These are phyloP conservation scores for Jacaranda copaia DNA, from an alignment of 257 asterid genomes.

Conservation along the genomic window DNA sequence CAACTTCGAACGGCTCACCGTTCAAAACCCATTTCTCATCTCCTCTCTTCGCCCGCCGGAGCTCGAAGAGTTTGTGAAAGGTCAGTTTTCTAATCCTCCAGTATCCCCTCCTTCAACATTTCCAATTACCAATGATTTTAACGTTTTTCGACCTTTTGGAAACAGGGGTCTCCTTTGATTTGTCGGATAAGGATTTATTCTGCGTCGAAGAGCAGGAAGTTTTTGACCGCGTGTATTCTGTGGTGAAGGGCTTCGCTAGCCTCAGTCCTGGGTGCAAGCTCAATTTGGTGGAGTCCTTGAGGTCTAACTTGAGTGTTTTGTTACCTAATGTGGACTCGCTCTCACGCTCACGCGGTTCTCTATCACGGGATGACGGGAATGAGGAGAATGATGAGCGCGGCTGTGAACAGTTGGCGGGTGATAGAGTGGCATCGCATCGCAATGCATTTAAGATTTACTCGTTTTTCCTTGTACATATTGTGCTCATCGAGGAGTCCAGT, in stretches of 20 bases:
- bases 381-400: conserved; percentile 53
- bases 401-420: conserved; percentile 52
- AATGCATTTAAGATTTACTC: conserved; percentile 93
- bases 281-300: conserved; percentile 81
- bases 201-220: conserved; percentile 91
- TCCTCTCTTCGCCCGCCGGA: conserved; percentile 63
- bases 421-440: conserved; percentile 77
- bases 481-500: conserved; percentile 70
- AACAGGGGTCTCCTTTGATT: conserved; percentile 81
- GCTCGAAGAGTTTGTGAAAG: conserved; percentile 92
- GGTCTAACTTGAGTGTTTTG: conserved; percentile 91
- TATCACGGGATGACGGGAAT: conserved; percentile 47
- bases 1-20: conserved; percentile 52
- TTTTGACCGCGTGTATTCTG: conserved; percentile 80
- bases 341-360: conserved; percentile 50
- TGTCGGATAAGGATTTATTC: conserved; percentile 88
- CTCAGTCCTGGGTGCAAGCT: conserved; percentile 71
- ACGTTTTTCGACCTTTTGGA: background rate
- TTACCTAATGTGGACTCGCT: conserved; percentile 85
- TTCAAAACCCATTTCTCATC: conserved; percentile 53
- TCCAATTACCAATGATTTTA: background rate
- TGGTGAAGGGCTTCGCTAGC: conserved; percentile 74
- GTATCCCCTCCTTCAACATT: background rate
- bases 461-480: conserved; percentile 79
- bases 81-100: conserved; percentile 43